Conservation (phyloP, 2,329 filamentous ascomycete genomes). For the Shiraia bambusicola region DNA sequence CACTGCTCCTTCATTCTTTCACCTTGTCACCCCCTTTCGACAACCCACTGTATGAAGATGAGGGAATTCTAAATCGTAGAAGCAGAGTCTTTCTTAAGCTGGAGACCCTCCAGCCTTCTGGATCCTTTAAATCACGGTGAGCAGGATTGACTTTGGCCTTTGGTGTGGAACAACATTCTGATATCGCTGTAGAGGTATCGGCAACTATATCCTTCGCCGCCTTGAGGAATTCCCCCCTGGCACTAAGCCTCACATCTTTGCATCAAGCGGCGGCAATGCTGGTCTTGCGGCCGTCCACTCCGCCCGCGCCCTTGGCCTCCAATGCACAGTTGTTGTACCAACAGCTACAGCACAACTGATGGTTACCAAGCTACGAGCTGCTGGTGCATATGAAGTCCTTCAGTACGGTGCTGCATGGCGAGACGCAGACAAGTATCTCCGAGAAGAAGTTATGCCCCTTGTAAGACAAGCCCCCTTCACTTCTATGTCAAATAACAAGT, state of each 20-base stretch:
- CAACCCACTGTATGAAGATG: slow-evolving; percentile 13
- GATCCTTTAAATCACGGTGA: slow-evolving; percentile 75
- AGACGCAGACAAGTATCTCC: slow-evolving; percentile 68
- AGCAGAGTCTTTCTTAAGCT: slow-evolving; percentile 82
- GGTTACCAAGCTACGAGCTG: slow-evolving; percentile 67
- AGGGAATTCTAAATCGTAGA: slow-evolving; percentile 45
- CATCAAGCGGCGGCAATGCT: slow-evolving; percentile 79
- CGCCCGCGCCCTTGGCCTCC: slow-evolving; percentile 62
- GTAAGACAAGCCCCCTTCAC: slow-evolving; percentile 15
- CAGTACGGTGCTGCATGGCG: slow-evolving; percentile 68
- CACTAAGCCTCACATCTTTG: slow-evolving; percentile 68
- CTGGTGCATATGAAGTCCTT: slow-evolving; percentile 68
- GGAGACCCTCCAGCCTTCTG: slow-evolving; percentile 80
- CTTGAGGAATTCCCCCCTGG: slow-evolving; percentile 42
- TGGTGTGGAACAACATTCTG: slow-evolving; percentile 6
- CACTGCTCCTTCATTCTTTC: slow-evolving; percentile 15
- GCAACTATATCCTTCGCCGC: slow-evolving; percentile 65
- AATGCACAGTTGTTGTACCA: slow-evolving; percentile 76
- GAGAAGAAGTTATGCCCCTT: slow-evolving; percentile 56
- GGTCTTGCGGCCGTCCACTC: slow-evolving; percentile 79
- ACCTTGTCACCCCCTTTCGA: not conserved
- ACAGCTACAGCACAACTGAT: slow-evolving; percentile 66
- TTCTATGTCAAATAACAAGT: not conserved
- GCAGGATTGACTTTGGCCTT: slow-evolving; percentile 2
- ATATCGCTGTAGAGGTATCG: slow-evolving; percentile 57